phyloP scores from a whole-genome alignment of 129 eudicot species.

The Flaveria sonorensis region DNA sequence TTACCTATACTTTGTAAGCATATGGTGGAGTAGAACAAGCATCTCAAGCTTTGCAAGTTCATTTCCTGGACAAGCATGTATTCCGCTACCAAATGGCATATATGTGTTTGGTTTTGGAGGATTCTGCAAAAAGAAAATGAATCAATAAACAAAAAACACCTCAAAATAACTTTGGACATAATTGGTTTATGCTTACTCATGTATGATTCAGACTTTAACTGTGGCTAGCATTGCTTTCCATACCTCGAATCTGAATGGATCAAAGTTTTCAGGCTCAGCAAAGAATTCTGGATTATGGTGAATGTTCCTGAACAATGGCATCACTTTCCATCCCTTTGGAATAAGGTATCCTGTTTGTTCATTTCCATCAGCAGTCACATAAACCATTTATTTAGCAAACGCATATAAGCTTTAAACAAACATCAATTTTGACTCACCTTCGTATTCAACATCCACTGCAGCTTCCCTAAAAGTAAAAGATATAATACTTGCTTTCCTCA shows the following conservation, averaged over 20 bases:
- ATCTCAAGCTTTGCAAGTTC: conserved; percentile 84
- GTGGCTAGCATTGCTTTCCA: conserved; percentile 18
- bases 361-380: conserved; percentile 15
- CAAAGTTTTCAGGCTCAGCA: conserved; percentile 59
- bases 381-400: background rate
- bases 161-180: background rate
- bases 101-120: conserved; percentile 77
- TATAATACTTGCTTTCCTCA: conserved; percentile 87
- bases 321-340: conserved; percentile 94
- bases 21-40: conserved; percentile 71
- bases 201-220: background rate
- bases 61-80: conserved; percentile 91
- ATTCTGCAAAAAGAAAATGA: conserved; percentile 41
- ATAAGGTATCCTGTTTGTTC: conserved; percentile 63
- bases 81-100: conserved; percentile 89
- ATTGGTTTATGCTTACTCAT: background rate
- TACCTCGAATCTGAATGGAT: conserved; percentile 80
- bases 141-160: background rate
- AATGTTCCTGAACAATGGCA: conserved; percentile 81
- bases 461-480: conserved; percentile 89
- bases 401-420: conserved; percentile 3
- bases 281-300: conserved; percentile 80
- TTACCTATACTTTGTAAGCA: conserved; percentile 69
- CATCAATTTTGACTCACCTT: conserved; percentile 44
- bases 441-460: conserved; percentile 67